Base-by-base conservation (phyloP, 2,329 filamentous ascomycete genomes). In the Fusarium clavum region DNA sequence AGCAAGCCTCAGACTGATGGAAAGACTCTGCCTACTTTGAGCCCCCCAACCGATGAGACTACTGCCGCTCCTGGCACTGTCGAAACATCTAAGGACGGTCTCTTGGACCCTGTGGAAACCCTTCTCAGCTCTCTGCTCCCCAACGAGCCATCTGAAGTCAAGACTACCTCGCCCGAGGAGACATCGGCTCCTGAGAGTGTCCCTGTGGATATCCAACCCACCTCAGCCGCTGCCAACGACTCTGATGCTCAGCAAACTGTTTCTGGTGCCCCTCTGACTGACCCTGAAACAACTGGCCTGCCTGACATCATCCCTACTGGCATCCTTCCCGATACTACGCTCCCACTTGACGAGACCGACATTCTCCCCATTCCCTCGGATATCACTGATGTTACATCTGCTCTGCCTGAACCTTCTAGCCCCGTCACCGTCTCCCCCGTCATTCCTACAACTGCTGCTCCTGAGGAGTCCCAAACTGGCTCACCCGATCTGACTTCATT, bases 81-180 rank as follows among this genome's bases (percentile, higher is more conserved):
- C 12, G 25, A 61, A 5, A 72, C 69, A 6, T 55, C 67, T 12
- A 56, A 67, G n/a, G 63, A 40, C 22, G 72, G 69, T n/a, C 32
- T 76, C 6, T 52, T 75, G 45, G 70, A 75, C 34, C 74, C 77
- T 16, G 57, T 77, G n/a, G 47, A 61, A 13, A 71, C 74, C 13
- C 40, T 73, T 27, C 22, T 77, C 27, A 64, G 57, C 34, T 71
- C 60, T 8, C 44, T 74, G 20, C 46, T 75, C 29, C 69, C 69
- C 30, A 54, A 44, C 16, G 61, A 64, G 6, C 53, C 67, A 9
- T 46, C 34, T 10, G 41, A 49, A 18, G 63, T 45, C 38, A 47
- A 70, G 41, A 44, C 46, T 20, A 69, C 61, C 12, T 61, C 55
- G 5, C 61, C 61, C 9, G 59, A 64, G 16, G 60, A 59, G 22